These are phyloP conservation scores for Leishmania major DNA, from an alignment of 208 protist genomes.

Conservation along the genomic window DNA sequence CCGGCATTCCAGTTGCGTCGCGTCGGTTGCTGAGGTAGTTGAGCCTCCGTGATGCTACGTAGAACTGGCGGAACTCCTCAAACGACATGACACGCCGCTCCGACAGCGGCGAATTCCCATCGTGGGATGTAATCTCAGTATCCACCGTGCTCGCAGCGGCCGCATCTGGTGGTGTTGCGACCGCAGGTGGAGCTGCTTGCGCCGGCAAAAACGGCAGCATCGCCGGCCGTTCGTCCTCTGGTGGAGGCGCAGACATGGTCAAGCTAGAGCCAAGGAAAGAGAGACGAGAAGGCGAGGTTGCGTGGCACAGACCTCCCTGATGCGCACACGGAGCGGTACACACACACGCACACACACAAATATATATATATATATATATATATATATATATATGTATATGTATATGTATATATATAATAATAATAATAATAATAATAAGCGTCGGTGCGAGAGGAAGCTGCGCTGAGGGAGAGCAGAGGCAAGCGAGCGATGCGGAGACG, in stretches of 20 bases:
- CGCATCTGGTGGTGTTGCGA: neutral
- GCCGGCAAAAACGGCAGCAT: neutral
- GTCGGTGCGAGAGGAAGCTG: too few species aligned
- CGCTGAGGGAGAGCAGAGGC: neutral
- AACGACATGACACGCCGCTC: slow-evolving; percentile 11
- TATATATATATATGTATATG: too few species aligned
- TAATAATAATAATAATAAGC: neutral
- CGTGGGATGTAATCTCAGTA: neutral
- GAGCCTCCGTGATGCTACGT: slow-evolving; percentile 10
- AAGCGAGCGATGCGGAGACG: neutral
- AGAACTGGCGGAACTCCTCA: slow-evolving; percentile 29
- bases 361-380: too few species aligned
- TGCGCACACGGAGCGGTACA: neutral
- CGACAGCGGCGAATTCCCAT: neutral
- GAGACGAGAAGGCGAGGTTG: neutral
- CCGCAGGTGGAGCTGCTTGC: neutral
- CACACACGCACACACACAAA: neutral
- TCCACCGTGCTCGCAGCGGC: neutral
- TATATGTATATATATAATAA: too few species aligned
- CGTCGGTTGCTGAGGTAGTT: neutral
- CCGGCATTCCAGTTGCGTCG: neutral
- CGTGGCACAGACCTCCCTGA: neutral
- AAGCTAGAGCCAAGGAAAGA: neutral
- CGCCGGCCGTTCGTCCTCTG: neutral
- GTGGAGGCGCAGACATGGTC: neutral